These are phyloP conservation scores for Arthroderma sp. DNA, from an alignment of 2,329 filamentous ascomycete species.

Conservation along the genomic window DNA sequence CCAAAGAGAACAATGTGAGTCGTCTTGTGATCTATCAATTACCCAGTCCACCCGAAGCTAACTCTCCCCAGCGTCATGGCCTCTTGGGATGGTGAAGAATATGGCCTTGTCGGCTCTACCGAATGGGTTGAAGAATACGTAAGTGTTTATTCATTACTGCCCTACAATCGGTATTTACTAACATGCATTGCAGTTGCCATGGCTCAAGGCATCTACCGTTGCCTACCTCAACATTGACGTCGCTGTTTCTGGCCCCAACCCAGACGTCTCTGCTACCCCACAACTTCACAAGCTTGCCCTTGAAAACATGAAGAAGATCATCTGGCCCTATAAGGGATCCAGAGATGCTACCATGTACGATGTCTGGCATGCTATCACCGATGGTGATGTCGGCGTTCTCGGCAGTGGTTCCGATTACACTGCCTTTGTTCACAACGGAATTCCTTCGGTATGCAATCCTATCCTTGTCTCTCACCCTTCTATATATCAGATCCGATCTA, in stretches of 20 bases:
- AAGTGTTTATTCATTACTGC: constrained; percentile 1
- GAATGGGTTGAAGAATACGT: constrained; percentile 39
- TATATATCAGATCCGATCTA: background rate
- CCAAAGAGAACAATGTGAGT: constrained; percentile 36
- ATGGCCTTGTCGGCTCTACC: constrained; percentile 27
- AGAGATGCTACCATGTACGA: constrained; percentile 33
- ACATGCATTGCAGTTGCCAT: constrained; percentile 21
- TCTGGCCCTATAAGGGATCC: constrained; percentile 26
- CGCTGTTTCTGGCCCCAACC: constrained; percentile 33
- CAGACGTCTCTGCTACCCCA: constrained; percentile 26
- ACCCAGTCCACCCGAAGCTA: background rate
- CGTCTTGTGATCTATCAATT: background rate
- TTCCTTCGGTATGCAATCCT: constrained; percentile 14
- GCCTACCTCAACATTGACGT: constrained; percentile 41
- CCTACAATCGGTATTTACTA: background rate
- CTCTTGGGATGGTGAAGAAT: constrained; percentile 27
- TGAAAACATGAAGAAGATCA: constrained; percentile 28
- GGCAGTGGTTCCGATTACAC: constrained; percentile 37
- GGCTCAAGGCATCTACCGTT: constrained; percentile 31
- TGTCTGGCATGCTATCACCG: constrained; percentile 25
- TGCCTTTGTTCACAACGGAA: constrained; percentile 34
- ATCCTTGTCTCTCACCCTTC: background rate
- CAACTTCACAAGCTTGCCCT: constrained; percentile 26
- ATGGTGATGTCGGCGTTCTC: constrained; percentile 29
- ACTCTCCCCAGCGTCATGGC: constrained; percentile 14